Conservation (phyloP, 371 early-diverging fungal species). For the Mortierella sp. region DNA sequence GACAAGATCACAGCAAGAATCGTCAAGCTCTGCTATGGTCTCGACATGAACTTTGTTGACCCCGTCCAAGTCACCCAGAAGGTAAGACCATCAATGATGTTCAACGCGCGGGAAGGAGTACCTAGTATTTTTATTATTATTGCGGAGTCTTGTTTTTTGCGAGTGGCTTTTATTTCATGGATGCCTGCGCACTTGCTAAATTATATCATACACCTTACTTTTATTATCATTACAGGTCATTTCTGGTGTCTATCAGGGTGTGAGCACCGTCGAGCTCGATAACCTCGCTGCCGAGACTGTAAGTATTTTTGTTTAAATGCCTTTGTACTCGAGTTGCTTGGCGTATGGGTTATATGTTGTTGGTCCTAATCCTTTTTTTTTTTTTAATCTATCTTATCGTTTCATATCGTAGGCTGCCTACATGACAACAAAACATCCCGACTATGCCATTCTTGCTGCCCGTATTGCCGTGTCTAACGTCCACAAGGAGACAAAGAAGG, state of each 20-base stretch:
- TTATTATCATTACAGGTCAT: constrained; percentile 74
- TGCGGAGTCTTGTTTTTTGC: background rate
- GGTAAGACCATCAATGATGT: constrained; percentile 59
- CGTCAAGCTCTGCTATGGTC: constrained; percentile 93
- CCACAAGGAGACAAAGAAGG: constrained; percentile 96
- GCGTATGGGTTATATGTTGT: background rate
- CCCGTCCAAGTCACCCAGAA: constrained; percentile 94
- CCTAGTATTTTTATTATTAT: background rate
- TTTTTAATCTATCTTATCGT: background rate
- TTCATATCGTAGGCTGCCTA: constrained; percentile 76
- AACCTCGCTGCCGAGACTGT: constrained; percentile 97
- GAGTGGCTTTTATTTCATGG: background rate
- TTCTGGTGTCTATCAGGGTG: constrained; percentile 96
- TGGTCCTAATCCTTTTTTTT: background rate
- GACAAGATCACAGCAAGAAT: constrained; percentile 97
- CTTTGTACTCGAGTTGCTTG: background rate
- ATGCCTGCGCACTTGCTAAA: background rate
- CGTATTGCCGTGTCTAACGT: constrained; percentile 98
- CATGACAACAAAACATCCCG: constrained; percentile 98
- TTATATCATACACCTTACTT: background rate
- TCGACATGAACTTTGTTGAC: constrained; percentile 93
- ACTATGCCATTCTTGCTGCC: constrained; percentile 97
- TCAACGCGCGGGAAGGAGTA: background rate
- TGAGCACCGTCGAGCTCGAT: constrained; percentile 96
- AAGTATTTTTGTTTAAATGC: constrained; percentile 4